Base-by-base conservation (phyloP, 2,329 filamentous ascomycete species). In the Fusarium globosum region DNA sequence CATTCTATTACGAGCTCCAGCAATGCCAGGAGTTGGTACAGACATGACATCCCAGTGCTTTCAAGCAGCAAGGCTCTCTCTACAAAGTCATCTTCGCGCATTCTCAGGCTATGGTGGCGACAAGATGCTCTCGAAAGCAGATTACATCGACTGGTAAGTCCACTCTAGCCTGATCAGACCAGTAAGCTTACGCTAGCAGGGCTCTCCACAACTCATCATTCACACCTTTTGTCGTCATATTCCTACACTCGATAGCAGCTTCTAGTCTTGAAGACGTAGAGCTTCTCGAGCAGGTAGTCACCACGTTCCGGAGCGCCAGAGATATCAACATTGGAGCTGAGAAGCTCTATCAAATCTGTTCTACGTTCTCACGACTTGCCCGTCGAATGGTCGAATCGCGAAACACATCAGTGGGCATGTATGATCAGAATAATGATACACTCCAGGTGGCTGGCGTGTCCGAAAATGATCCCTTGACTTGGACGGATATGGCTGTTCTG, bases 201-300 rank as follows among this genome's bases (percentile, higher is more conserved):
- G 67, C 69, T 20, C 70, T 76, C n/a, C 73, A 76, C 41, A 71
- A 75, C 16, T 66, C 73, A 0, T 76, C 73, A 8, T 76, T 76
- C 30, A 74, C 61, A 2, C 73, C 73, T 7, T 76, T 76, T 3
- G 57, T 75, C n/a, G 73, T 75, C 6, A 73, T 69, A 2, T 76
- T 76, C 16, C 59, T 76, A 2, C 68, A 76, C 28, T 61, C 73
- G 2, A 68, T 75, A 10, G 61, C 72, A 15, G 59, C 68, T 7
- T 66, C 60, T 6, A 73, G 56, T 12, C 38, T 61, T 9, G 66
- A 61, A 28, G 67, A 70, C 6, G 66, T 71, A 4, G 30, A 51
- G 1, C 48, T 71, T 28, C 68, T 75, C 1, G 60, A 73, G 9
- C 53, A 75, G 38, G 72, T 75, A 2, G 70, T 75, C 15, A 39